These are phyloP conservation scores for Globisporangium megalacanthum DNA, from an alignment of 352 stramenopile species.

Conservation along the genomic window DNA sequence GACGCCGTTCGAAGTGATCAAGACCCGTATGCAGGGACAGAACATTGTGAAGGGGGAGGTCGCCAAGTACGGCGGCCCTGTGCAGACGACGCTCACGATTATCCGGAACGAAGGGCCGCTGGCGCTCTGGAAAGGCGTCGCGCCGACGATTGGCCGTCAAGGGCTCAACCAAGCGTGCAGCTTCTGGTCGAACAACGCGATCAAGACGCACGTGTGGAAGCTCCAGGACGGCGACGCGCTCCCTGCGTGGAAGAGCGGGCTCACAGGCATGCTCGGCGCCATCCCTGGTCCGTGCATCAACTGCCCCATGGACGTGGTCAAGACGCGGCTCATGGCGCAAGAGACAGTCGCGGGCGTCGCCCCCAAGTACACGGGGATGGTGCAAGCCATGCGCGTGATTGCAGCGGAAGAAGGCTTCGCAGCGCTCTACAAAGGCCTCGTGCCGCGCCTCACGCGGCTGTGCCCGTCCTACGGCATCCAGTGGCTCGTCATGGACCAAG, in stretches of 20 bases:
- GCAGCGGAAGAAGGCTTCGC: slow-evolving; percentile 91
- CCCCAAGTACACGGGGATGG: slow-evolving; percentile 94
- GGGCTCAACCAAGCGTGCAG: slow-evolving; percentile 98
- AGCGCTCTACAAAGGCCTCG: slow-evolving; percentile 97
- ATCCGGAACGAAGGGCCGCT: slow-evolving; percentile 91
- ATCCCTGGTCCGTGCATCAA: slow-evolving; percentile 87
- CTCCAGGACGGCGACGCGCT: slow-evolving; percentile 84
- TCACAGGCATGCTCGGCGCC: slow-evolving; percentile 90
- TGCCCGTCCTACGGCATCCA: slow-evolving; percentile 85
- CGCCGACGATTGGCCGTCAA: slow-evolving; percentile 96
- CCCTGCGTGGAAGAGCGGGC: slow-evolving; percentile 91
- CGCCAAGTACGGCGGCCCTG: slow-evolving; percentile 81
- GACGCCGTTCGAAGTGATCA: slow-evolving; percentile 98
- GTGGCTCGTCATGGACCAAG: slow-evolving; percentile 85
- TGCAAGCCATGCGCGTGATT: slow-evolving; percentile 90
- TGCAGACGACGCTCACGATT: slow-evolving; percentile 92
- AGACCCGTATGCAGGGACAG: slow-evolving; percentile 94
- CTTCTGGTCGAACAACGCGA: slow-evolving; percentile 96
- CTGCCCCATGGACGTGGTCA: slow-evolving; percentile 95
- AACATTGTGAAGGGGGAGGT: slow-evolving; percentile 83
- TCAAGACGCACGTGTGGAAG: slow-evolving; percentile 87
- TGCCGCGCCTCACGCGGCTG: slow-evolving; percentile 91
- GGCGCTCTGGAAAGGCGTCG: slow-evolving; percentile 94
- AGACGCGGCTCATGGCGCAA: slow-evolving; percentile 92
- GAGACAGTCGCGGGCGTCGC: slow-evolving; percentile 78